Evolutionary conservation across 108 stramenopile genomes (phyloP).

Genomic region (Conticribra weissflogii): DNA sequence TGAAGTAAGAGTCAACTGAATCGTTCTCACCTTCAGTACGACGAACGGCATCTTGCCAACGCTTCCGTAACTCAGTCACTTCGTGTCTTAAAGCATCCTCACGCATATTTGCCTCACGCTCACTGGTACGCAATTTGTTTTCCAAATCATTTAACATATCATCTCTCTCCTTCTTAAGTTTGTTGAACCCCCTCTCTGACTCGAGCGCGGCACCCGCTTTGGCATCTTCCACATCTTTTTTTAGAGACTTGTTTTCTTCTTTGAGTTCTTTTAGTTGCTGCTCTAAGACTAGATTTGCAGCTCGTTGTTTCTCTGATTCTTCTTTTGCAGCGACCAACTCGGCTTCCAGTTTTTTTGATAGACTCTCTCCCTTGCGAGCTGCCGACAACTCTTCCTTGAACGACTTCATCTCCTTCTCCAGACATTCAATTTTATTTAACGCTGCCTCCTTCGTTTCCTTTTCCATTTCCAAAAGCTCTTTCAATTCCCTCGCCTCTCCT

Average conservation of each 20-base stretch:
- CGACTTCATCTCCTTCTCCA: slow-evolving; percentile 63
- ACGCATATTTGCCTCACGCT: slow-evolving; percentile 75
- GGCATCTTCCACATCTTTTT: slow-evolving; percentile 56
- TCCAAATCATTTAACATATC: slow-evolving; percentile 71
- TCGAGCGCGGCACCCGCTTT: slow-evolving; percentile 61
- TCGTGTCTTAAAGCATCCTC: slow-evolving; percentile 87
- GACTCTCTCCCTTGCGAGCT: slow-evolving; percentile 72
- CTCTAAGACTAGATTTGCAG: slow-evolving; percentile 63
- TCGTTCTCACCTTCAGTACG: slow-evolving; percentile 66
- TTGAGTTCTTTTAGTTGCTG: slow-evolving; percentile 72
- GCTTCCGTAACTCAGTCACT: slow-evolving; percentile 76
- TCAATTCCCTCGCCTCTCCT: slow-evolving; percentile 60
- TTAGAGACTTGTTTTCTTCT: slow-evolving; percentile 58
- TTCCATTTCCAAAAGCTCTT: slow-evolving; percentile 59
- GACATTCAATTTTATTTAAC: slow-evolving; percentile 45
- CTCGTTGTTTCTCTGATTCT: slow-evolving; percentile 65
- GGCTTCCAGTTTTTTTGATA: slow-evolving; percentile 68
- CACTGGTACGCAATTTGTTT: slow-evolving; percentile 69
- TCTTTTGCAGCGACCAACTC: slow-evolving; percentile 57
- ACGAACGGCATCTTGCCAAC: slow-evolving; percentile 89
- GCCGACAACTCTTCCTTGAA: slow-evolving; percentile 60
- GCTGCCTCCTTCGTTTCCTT: slow-evolving; percentile 33
- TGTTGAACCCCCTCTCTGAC: slow-evolving; percentile 59
- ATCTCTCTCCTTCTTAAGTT: slow-evolving; percentile 69
- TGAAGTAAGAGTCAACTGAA: slow-evolving; percentile 1